Evolutionary conservation across 495 filamentous ascomycete genomes (phyloP), one percentile per base, ranked within the genome.

Genomic region (Podospora pseudoanserina): DNA sequence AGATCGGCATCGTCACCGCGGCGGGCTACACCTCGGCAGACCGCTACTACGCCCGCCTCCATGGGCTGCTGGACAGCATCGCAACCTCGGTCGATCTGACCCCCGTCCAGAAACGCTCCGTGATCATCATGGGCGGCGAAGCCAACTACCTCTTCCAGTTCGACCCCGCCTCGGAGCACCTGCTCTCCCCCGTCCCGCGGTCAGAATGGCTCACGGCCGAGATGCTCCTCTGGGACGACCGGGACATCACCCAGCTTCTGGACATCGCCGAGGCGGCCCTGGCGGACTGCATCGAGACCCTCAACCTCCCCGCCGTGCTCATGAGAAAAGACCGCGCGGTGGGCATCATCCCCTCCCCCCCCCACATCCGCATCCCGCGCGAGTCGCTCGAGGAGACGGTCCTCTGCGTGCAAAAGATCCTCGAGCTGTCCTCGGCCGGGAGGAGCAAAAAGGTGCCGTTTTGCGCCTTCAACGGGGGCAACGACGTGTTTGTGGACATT

Each of bases 401-500:
- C 0, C 83, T 99, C 9, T 92, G 93, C 3, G 92, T 92, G 23
- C 94, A 97, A 73, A 96, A 96, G 78, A 91, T 91, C 18, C 85
- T 98, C 0, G 93, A 97, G 75, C 84, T 93, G 57, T 94, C 90
- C 49, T 80, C 84, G 39, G 77, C 75, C 53, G 77, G 78, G 28
- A 75, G 79, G 63, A 72, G 73, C 70, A 70, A 75, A 2, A 78
- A 87, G 4, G 80, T 99, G 20, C 95, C 96, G 1, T 99, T 99
- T 75, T 99, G 96, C 75, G 96, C 95, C 26, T 99, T 99, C 82
- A 98, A 99, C 77, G 95, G 93, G 26, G 94, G 94, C 7, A 94
- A 96, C 66, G 93, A 98, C 75, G 92, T 97, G 26, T 99, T 99
- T 75, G 94, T 99, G 53, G 96, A 99, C 79, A 97, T 99, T 72